These are phyloP conservation scores for Monilinia vaccinii-corymbosi DNA, from an alignment of 2,329 filamentous ascomycete species.

Conservation along the genomic window DNA sequence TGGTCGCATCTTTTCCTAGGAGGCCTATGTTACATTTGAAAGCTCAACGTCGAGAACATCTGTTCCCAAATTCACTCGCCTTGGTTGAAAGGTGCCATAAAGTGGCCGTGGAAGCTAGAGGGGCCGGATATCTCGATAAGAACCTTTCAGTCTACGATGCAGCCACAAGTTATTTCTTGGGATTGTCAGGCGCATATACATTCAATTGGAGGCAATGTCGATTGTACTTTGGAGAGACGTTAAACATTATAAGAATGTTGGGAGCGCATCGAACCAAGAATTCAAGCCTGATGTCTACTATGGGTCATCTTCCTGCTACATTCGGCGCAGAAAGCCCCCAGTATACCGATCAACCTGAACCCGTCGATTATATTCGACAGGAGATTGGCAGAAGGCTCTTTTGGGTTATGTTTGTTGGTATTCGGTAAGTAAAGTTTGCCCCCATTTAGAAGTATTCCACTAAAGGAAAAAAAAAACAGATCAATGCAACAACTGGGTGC, in stretches of 20 bases:
- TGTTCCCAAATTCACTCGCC: constrained; percentile 60
- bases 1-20: constrained; percentile 70
- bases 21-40: constrained; percentile 63
- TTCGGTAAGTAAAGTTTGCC: constrained; percentile 42
- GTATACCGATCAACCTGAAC: constrained; percentile 8
- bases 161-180: constrained; percentile 69
- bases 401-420: constrained; percentile 71
- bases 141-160: constrained; percentile 52
- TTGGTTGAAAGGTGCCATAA: constrained; percentile 64
- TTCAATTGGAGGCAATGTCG: constrained; percentile 58
- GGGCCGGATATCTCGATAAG: constrained; percentile 46
- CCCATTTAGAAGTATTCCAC: not conserved
- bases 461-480: constrained; percentile 31
- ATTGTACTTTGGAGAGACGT: constrained; percentile 63
- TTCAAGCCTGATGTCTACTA: constrained; percentile 27
- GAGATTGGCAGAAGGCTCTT: constrained; percentile 73
- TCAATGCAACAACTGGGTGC: constrained; percentile 72
- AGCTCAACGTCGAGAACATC: constrained; percentile 50
- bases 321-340: constrained; percentile 18
- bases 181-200: constrained; percentile 56
- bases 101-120: constrained; percentile 59
- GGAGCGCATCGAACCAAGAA: constrained; percentile 50
- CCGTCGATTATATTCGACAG: constrained; percentile 58
- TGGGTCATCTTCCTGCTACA: constrained; percentile 17
- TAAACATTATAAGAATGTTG: constrained; percentile 59